Base-by-base conservation (phyloP, 345 rosid species). In the Cochlearia excelsa region DNA sequence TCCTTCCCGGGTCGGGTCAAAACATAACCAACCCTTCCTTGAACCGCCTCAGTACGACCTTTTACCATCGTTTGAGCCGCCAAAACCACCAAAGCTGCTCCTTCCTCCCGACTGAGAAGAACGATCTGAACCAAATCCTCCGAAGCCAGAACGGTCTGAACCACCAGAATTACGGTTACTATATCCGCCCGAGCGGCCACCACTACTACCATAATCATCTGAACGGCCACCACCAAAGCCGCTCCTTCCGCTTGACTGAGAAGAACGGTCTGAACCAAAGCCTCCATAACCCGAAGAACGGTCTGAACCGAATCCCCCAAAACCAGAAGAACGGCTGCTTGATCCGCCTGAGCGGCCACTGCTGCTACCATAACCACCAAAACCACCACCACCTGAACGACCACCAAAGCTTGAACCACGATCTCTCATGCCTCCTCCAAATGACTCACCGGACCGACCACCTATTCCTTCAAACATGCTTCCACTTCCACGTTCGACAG, bases 341-440 rank as follows among this genome's bases (percentile, higher is more conserved):
- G 43, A 51, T 27, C 73, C 73, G 2, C 64, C 69, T 58, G 81
- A 68, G 7, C 60, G 69, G 47, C 65, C 63, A 35, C 69, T 33
- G 46, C 70, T 33, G 28, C 41, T 4, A 31, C 74, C 69, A 63
- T 40, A 50, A 48, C 63, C 51, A 27, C 74, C 70, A 28, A 56
- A n/a, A 23, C 74, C 47, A 26, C 67, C 51, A 11, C 51, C 45
- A 63, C 85, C 79, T 41, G 4, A 51, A 16, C 76, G 68, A n/a
- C 89, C 78, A 38, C 30, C 38, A 11, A 82, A 63, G 33, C 83
- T 78, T 38, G 30, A 58, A 27, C 75, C 77, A 35, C 68, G 79
- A 26, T 88, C 80, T 37, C 83, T 77, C 39, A 52, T 60, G 73
- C 58, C 54, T 31, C 86, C 80, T 39, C 88, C 81, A 56, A 26